Percentiles rank a stretch among this genome's conserved stretches.
phyloP scores from a whole-genome alignment of 805 yeast genomes.

The Suhomyces vadensis region DNA sequence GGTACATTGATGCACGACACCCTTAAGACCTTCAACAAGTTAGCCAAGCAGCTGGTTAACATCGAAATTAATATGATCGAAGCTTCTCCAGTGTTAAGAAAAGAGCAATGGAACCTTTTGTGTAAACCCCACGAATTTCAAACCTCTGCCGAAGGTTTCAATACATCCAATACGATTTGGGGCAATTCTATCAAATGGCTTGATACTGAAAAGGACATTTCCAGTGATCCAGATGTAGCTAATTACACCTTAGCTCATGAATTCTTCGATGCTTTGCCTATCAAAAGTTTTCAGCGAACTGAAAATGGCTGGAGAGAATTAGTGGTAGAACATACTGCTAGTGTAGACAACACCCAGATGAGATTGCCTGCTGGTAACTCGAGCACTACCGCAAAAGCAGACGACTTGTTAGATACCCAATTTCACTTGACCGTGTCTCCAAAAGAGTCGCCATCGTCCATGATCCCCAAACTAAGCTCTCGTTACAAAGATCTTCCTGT shows the following conservation, averaged over 20 bases:
- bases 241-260: slow-evolving; percentile 81
- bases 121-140: slow-evolving; percentile 33
- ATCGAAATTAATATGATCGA: slow-evolving; percentile 62
- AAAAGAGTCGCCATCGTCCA: slow-evolving; percentile 61
- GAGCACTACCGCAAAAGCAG: slow-evolving; percentile 8
- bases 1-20: slow-evolving; percentile 77
- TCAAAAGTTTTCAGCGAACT: slow-evolving; percentile 63
- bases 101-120: slow-evolving; percentile 52
- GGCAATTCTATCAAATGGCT: slow-evolving; percentile 59
- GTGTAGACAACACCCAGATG: slow-evolving; percentile 36
- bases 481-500: slow-evolving; percentile 56
- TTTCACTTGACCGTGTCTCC: slow-evolving; percentile 62
- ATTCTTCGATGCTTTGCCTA: slow-evolving; percentile 84
- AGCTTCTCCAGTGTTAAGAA: slow-evolving; percentile 64
- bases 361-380: slow-evolving; percentile 19
- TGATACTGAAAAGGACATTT: slow-evolving; percentile 54
- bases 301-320: slow-evolving; percentile 78
- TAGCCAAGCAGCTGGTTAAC: slow-evolving; percentile 27
- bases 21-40: slow-evolving; percentile 47
- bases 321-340: slow-evolving; percentile 56
- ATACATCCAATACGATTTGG: slow-evolving; percentile 47
- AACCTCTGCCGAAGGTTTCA: slow-evolving; percentile 32
- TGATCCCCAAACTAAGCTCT: slow-evolving; percentile 50
- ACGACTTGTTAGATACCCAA: slow-evolving; percentile 26
- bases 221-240: slow-evolving; percentile 29